Percentiles rank a stretch among this genome's conserved stretches.
phyloP scores from a whole-genome alignment of 495 filamentous ascomycete genomes.

The Penicillium steckii region DNA sequence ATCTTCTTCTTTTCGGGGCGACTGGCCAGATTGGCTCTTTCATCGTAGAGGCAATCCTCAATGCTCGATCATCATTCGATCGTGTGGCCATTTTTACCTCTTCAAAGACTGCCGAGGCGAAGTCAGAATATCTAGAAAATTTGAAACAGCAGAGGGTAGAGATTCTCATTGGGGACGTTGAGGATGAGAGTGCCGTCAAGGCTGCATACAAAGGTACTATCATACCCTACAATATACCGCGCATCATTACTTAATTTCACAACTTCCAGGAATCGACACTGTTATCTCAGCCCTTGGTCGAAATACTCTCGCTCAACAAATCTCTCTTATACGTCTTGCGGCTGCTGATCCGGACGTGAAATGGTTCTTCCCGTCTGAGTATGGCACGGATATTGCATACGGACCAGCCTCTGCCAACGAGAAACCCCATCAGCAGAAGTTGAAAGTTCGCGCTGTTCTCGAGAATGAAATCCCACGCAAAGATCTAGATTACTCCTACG shows the following conservation, averaged over 20 bases:
- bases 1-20: slow-evolving; percentile 67
- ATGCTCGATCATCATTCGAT: slow-evolving; percentile 49
- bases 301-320: slow-evolving; percentile 54
- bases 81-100: slow-evolving; percentile 66
- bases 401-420: slow-evolving; percentile 55
- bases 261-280: slow-evolving; percentile 59
- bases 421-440: slow-evolving; percentile 68
- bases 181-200: slow-evolving; percentile 48
- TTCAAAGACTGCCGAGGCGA: slow-evolving; percentile 42
- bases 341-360: slow-evolving; percentile 53
- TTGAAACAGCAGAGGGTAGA: slow-evolving; percentile 51
- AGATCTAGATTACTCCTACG: slow-evolving; percentile 60
- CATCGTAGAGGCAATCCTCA: slow-evolving; percentile 59
- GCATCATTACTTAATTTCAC: too few species aligned
- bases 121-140: slow-evolving; percentile 33
- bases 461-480: slow-evolving; percentile 38
- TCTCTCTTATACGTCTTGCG: slow-evolving; percentile 57
- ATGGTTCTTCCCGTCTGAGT: slow-evolving; percentile 72
- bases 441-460: slow-evolving; percentile 61
- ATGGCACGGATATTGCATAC: slow-evolving; percentile 74
- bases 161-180: slow-evolving; percentile 60
- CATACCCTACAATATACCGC: neutral
- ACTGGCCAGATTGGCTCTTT: slow-evolving; percentile 66
- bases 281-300: slow-evolving; percentile 65
- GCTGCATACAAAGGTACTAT: slow-evolving; percentile 50